A percentile compares a stretch with the other conserved stretches of the same genome.
These are phyloP conservation scores for Apiotrichum montevideense DNA, from an alignment of 1,284 basidiomycete species.

Conservation along the genomic window DNA sequence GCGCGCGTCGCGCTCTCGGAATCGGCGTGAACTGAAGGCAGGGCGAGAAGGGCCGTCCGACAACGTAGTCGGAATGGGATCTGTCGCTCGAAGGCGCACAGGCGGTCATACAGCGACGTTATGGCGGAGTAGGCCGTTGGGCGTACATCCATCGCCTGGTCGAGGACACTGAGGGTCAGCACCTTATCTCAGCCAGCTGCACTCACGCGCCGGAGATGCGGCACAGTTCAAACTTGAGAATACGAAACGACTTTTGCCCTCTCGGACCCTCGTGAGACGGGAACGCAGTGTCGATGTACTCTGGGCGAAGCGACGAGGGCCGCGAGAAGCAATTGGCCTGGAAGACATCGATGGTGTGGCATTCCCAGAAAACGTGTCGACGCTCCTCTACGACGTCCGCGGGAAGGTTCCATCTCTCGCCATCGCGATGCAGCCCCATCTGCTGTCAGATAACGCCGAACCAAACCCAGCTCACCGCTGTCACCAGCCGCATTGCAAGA, in stretches of 20 bases:
- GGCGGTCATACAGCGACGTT: conserved; percentile 19
- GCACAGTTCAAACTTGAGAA: conserved; percentile 27
- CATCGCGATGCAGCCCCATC: conserved; percentile 43
- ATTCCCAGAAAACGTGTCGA: conserved; percentile 28
- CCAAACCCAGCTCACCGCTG: not conserved
- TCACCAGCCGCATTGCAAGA: conserved; percentile 24
- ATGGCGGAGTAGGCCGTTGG: conserved; percentile 21
- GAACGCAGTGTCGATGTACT: conserved; percentile 32
- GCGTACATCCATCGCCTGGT: conserved; percentile 20
- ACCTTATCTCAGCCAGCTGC: not conserved
- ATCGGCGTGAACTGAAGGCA: conserved; percentile 25
- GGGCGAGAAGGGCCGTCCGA: conserved; percentile 21
- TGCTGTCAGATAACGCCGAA: conserved; percentile 23
- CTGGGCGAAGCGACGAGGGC: conserved; percentile 20
- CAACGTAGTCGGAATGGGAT: conserved; percentile 28
- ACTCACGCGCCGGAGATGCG: conserved; percentile 23
- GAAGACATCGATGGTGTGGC: conserved; percentile 25
- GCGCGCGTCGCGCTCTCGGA: conserved; percentile 18
- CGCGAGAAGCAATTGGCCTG: conserved; percentile 31
- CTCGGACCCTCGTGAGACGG: conserved; percentile 12
- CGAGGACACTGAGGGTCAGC: conserved; percentile 15
- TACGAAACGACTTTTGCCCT: conserved; percentile 18
- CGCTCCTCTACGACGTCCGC: conserved; percentile 33
- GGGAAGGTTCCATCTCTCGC: conserved; percentile 36
- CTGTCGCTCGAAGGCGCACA: conserved; percentile 27